Conservation (phyloP, 2,329 filamentous ascomycete genomes). For the Tricladium varicosporioides region DNA sequence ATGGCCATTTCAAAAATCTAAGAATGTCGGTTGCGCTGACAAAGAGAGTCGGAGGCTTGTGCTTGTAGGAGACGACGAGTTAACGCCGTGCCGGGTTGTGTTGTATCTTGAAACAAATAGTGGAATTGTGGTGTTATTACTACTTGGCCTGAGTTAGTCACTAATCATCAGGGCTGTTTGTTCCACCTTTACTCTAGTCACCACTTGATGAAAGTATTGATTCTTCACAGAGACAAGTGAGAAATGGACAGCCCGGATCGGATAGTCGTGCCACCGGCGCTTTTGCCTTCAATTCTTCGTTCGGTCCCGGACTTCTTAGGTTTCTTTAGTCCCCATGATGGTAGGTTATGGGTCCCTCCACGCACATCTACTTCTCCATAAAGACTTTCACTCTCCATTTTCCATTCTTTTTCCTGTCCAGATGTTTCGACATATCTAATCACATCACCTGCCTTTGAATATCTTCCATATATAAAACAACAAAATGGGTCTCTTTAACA, state of each 20-base stretch:
- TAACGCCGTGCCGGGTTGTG: no score
- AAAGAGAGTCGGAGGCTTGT: no score
- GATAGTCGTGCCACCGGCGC: neutral
- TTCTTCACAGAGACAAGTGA: no score
- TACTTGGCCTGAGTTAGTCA: no score
- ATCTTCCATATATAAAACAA: neutral
- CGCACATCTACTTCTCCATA: neutral
- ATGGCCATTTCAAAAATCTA: no score
- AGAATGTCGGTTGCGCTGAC: no score
- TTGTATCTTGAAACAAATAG: no score
- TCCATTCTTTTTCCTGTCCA: neutral
- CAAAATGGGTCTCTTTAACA: constrained; percentile 8
- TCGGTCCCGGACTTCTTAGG: neutral
- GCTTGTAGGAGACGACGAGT: no score
- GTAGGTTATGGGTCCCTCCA: neutral
- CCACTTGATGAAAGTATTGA: no score
- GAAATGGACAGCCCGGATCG: neutral
- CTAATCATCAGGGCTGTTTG: no score
- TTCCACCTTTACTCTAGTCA: no score
- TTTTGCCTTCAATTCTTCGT: neutral
- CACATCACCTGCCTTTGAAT: neutral
- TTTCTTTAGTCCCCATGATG: neutral
- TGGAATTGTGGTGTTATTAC: no score
- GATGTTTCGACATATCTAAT: neutral
- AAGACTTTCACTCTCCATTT: neutral